These are phyloP conservation scores for Aspergillus oerlinghausenensis DNA, from an alignment of 2,329 filamentous ascomycete species.

Conservation along the genomic window DNA sequence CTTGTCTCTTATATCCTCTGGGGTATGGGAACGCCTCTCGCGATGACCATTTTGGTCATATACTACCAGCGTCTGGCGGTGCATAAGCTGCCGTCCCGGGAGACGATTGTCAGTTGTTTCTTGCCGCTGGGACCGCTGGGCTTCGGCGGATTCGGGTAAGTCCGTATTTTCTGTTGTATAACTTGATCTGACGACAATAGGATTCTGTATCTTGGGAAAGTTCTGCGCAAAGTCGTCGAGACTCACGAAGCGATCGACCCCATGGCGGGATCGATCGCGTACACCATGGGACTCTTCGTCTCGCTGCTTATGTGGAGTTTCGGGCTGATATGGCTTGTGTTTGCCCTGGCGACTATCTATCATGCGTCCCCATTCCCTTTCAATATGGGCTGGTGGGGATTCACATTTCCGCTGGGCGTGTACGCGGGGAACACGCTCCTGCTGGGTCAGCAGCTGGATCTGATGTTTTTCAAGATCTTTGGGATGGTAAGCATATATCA, in stretches of 20 bases:
- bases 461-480: constrained; percentile 50
- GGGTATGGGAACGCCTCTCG: constrained; percentile 60
- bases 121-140: constrained; percentile 64
- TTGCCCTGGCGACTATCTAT: constrained; percentile 47
- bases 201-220: constrained; percentile 49
- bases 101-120: constrained; percentile 65
- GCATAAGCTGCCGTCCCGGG: constrained; percentile 61
- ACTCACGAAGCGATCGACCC: constrained; percentile 33
- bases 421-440: constrained; percentile 37
- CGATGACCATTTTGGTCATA: constrained; percentile 59
- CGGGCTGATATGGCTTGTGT: constrained; percentile 52
- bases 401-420: constrained; percentile 54
- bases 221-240: constrained; percentile 41
- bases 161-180: constrained; percentile 23
- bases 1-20: constrained; percentile 64
- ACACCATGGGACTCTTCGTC: constrained; percentile 53
- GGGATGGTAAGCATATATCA: constrained; percentile 38
- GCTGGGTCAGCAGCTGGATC: constrained; percentile 46
- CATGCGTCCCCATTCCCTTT: constrained; percentile 45
- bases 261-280: constrained; percentile 51
- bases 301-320: constrained; percentile 56
- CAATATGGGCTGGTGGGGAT: constrained; percentile 59
- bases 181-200: constrained; percentile 8
- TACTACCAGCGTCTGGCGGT: constrained; percentile 67
- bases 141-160: constrained; percentile 56